These are phyloP conservation scores for Davidsoniella eucalypti DNA, from an alignment of 2,329 filamentous ascomycete species.

Conservation along the genomic window DNA sequence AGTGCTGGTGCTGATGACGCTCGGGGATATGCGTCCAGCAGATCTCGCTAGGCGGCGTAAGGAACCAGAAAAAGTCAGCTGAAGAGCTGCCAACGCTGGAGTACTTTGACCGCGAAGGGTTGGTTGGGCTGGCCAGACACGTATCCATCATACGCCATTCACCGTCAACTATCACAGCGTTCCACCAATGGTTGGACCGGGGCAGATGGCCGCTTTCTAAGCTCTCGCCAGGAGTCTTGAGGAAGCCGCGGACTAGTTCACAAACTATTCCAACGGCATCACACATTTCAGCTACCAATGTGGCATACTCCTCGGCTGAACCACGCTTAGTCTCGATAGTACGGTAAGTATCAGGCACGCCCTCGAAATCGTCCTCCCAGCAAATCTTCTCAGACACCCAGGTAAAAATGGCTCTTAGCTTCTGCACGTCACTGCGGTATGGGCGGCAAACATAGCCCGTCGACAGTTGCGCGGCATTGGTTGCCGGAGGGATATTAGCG, in stretches of 20 bases:
- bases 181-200: conserved; percentile 96
- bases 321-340: conserved; percentile 73
- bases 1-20: conserved; percentile 74
- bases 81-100: conserved; percentile 52
- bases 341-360: conserved; percentile 63
- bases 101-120: conserved; percentile 63
- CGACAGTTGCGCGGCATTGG: conserved; percentile 65
- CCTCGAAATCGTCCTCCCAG: conserved; percentile 92
- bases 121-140: conserved; percentile 77
- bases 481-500: conserved; percentile 63
- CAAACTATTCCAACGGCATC: conserved; percentile 71
- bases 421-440: conserved; percentile 85
- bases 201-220: conserved; percentile 67
- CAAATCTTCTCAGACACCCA: conserved; percentile 91
- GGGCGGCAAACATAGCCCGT: conserved; percentile 88
- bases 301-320: conserved; percentile 77
- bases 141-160: conserved; percentile 97
- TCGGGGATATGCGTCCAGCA: conserved; percentile 95
- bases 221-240: conserved; percentile 77
- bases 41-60: conserved; percentile 71
- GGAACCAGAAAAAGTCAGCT: conserved; percentile 85
- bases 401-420: conserved; percentile 84
- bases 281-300: conserved; percentile 87
- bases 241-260: conserved; percentile 74
- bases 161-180: conserved; percentile 77